Evolutionary conservation across 2,329 filamentous ascomycete genomes (phyloP).

Genomic region (Sporothrix humicola): DNA sequence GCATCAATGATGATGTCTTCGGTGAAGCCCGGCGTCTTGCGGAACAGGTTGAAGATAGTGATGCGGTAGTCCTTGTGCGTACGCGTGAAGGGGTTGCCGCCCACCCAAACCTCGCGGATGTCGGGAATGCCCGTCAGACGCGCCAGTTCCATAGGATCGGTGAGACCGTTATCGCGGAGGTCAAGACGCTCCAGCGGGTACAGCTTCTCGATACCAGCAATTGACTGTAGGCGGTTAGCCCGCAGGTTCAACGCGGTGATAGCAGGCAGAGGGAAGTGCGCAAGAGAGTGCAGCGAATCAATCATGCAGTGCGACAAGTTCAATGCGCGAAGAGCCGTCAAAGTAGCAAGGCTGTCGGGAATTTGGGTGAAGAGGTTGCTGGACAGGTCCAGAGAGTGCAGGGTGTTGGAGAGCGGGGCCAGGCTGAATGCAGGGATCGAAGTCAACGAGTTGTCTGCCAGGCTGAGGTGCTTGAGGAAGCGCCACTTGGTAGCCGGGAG

Average conservation of each 20-base stretch:
- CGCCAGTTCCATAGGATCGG: conserved; percentile 89
- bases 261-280: conserved; percentile 83
- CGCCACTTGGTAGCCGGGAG: conserved; percentile 91
- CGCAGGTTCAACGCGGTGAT: conserved; percentile 92
- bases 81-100: conserved; percentile 88
- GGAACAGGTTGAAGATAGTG: conserved; percentile 95
- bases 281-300: conserved; percentile 85
- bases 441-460: conserved; percentile 90
- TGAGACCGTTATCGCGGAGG: conserved; percentile 85
- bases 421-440: conserved; percentile 77
- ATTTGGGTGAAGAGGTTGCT: conserved; percentile 93
- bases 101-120: conserved; percentile 89
- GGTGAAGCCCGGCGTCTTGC: conserved; percentile 83
- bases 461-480: conserved; percentile 87
- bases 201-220: conserved; percentile 88
- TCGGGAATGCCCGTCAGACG: conserved; percentile 89
- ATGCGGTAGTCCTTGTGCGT: conserved; percentile 85
- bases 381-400: conserved; percentile 91
- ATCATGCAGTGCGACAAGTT: conserved; percentile 99
- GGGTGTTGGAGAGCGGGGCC: conserved; percentile 79
- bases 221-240: conserved; percentile 82
- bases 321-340: conserved; percentile 86
- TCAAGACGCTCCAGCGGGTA: conserved; percentile 89
- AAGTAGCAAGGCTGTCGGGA: conserved; percentile 83
- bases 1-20: conserved; percentile 92